Conservation (phyloP, 129 eudicot species). For the Helichrysum umbraculigerum region DNA sequence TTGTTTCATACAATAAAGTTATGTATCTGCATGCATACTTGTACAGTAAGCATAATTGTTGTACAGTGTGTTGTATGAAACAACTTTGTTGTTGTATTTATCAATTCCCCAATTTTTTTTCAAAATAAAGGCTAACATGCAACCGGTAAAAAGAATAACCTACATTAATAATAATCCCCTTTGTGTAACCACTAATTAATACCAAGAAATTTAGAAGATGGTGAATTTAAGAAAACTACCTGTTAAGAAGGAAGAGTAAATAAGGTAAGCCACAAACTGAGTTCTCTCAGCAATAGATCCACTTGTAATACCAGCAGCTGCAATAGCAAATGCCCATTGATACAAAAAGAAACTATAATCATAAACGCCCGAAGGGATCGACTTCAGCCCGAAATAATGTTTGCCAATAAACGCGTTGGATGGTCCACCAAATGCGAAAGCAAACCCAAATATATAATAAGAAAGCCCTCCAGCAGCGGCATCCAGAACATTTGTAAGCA, state of each 20-base stretch:
- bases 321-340: constrained; percentile 80
- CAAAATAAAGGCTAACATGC: no score
- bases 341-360: constrained; percentile 66
- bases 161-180: no score
- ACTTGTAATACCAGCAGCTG: constrained; percentile 79
- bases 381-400: constrained; percentile 48
- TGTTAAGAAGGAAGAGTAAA: constrained; percentile 68
- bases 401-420: constrained; percentile 66
- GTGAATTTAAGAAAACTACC: constrained; percentile 15
- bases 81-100: no score
- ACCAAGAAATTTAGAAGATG: neutral
- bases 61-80: no score
- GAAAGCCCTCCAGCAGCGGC: constrained; percentile 76
- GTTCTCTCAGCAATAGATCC: constrained; percentile 77
- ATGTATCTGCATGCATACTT: no score
- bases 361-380: constrained; percentile 40
- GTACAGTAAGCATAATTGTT: no score
- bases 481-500: constrained; percentile 74
- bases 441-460: constrained; percentile 68
- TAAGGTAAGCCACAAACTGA: constrained; percentile 70
- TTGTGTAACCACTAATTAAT: neutral
- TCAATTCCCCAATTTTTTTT: no score
- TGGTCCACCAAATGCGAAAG: constrained; percentile 71
- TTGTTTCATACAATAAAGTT: no score
- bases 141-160: no score